Evolutionary conservation across 495 filamentous ascomycete species (phyloP).

Genomic region (Cetradonia linearis): DNA sequence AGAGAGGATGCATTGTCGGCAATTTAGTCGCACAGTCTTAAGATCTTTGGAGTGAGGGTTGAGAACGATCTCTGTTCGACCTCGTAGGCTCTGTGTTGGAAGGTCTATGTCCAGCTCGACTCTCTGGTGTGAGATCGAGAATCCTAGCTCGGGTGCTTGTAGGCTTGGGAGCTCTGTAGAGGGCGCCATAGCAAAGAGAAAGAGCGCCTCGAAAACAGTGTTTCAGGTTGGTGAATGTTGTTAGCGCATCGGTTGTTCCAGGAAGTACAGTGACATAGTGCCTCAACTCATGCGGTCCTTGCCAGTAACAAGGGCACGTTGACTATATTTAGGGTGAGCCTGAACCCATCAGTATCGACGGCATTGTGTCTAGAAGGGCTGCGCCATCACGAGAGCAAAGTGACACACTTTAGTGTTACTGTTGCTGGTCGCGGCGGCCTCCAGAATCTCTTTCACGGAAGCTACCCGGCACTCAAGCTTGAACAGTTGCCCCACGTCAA

Average conservation of each 20-base stretch:
- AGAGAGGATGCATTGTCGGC: constrained; percentile 72
- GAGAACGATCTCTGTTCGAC: constrained; percentile 70
- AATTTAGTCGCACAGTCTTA: constrained; percentile 64
- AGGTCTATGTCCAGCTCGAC: constrained; percentile 87
- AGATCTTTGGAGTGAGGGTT: constrained; percentile 58
- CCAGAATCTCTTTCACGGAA: neutral
- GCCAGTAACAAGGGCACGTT: neutral
- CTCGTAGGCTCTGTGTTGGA: constrained; percentile 57
- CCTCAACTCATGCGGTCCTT: neutral
- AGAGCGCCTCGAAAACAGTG: neutral
- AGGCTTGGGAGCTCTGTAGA: constrained; percentile 12
- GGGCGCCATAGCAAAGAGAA: constrained; percentile 16
- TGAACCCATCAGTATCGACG: neutral
- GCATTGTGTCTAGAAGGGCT: neutral
- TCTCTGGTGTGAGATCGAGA: constrained; percentile 66
- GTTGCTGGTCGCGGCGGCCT: neutral
- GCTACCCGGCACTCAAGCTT: constrained; percentile 8
- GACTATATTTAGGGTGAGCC: neutral
- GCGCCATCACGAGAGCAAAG: neutral
- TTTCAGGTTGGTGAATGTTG: neutral
- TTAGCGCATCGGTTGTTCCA: neutral
- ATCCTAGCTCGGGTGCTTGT: constrained; percentile 35
- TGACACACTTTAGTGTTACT: no score
- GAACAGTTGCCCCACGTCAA: neutral
- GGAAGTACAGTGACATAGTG: neutral